Percentiles rank a stretch among this genome's conserved stretches.
phyloP scores from a whole-genome alignment of 1,284 basidiomycete species.

The Volvariella surrecta region DNA sequence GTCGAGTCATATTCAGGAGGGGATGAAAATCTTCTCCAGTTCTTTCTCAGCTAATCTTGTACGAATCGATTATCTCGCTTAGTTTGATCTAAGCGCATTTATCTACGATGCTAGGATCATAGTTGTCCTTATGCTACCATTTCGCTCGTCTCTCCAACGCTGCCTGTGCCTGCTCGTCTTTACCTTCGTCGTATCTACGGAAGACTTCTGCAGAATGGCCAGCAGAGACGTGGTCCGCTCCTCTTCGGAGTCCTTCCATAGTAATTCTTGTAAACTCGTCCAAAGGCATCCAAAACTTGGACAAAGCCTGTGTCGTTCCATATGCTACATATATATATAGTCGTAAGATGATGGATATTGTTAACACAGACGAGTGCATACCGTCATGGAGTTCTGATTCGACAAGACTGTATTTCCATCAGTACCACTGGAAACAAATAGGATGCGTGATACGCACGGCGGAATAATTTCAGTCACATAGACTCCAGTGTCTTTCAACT shows the following conservation, averaged over 20 bases:
- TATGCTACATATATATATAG: constrained; percentile 27
- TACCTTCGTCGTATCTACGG: constrained; percentile 21
- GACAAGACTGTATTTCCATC: constrained; percentile 31
- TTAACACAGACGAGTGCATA: constrained; percentile 18
- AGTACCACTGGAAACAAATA: neutral
- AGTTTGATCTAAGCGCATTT: too few relatives aligned
- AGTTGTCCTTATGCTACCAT: constrained; percentile 1
- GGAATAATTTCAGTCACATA: constrained; percentile 53
- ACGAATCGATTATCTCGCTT: too few relatives aligned
- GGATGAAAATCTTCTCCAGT: too few relatives aligned
- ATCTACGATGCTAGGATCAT: too few relatives aligned
- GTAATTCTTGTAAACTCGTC: constrained; percentile 37
- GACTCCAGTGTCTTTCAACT: constrained; percentile 42
- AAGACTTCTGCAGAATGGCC: constrained; percentile 14
- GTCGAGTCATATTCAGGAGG: too few relatives aligned
- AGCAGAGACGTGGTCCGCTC: constrained; percentile 23
- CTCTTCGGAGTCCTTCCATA: constrained; percentile 39
- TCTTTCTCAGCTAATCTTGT: too few relatives aligned
- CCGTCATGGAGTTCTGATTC: constrained; percentile 62
- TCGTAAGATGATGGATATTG: neutral
- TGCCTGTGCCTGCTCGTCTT: constrained; percentile 12
- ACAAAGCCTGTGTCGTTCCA: constrained; percentile 37
- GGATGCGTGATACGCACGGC: constrained; percentile 31
- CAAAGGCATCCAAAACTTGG: constrained; percentile 54
- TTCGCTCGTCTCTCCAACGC: constrained; percentile 7